phyloP scores from a whole-genome alignment of 2,329 filamentous ascomycete species.

The Pleomassaria siparia region DNA sequence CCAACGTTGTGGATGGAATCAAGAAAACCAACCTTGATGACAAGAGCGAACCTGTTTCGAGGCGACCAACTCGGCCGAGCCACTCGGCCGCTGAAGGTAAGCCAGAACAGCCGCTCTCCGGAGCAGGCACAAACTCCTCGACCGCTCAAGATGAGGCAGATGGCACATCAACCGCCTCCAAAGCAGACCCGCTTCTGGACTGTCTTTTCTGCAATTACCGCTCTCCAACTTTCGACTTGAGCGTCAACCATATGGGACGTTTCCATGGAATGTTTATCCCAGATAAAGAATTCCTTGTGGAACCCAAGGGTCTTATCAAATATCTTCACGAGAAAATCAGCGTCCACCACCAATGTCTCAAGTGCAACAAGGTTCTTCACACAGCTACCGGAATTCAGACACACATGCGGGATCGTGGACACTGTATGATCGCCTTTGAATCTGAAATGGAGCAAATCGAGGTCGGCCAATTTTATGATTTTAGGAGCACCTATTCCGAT shows the following conservation, averaged over 20 bases:
- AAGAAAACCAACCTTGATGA: constrained; percentile 63
- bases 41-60: constrained; percentile 45
- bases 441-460: constrained; percentile 88
- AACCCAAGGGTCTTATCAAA: constrained; percentile 77
- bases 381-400: constrained; percentile 82
- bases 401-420: constrained; percentile 95
- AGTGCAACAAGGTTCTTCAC: constrained; percentile 80
- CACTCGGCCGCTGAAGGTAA: constrained; percentile 38
- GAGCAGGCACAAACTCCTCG: constrained; percentile 21
- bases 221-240: constrained; percentile 74
- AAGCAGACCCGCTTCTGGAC: constrained; percentile 46
- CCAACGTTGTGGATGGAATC: constrained; percentile 74
- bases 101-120: constrained; percentile 42
- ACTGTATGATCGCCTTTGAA: constrained; percentile 94
- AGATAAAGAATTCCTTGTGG: constrained; percentile 78
- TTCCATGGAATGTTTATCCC: constrained; percentile 96
- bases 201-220: constrained; percentile 94
- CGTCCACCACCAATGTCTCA: constrained; percentile 80
- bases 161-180: constrained; percentile 28
- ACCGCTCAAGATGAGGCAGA: constrained; percentile 48
- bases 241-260: constrained; percentile 85
- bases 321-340: constrained; percentile 80
- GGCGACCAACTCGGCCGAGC: constrained; percentile 46
- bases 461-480: constrained; percentile 96
- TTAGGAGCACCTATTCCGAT: constrained; percentile 92